phyloP scores from a whole-genome alignment of 805 yeast species.

The Cyberlindnera mycetangii region DNA sequence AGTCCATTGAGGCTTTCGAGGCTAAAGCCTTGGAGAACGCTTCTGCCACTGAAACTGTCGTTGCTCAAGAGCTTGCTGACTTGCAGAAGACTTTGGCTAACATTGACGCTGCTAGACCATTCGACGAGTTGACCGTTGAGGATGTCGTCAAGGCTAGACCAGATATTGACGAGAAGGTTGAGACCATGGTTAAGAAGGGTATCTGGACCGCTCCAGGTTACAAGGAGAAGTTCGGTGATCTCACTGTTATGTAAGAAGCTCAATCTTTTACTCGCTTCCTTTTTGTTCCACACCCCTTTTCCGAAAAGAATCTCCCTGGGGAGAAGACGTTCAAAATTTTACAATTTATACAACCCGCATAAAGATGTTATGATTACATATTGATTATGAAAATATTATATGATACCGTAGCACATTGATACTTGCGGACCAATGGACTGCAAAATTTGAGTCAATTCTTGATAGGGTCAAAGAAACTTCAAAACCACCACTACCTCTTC shows the following conservation, averaged over 20 bases:
- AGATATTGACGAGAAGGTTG: slow-evolving; percentile 94
- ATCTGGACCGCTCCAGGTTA: slow-evolving; percentile 98
- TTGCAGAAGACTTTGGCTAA: slow-evolving; percentile 86
- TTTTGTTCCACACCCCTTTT: neutral
- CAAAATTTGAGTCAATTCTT: too few relatives aligned
- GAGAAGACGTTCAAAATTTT: neutral
- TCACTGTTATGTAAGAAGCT: slow-evolving; percentile 71
- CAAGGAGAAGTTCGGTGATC: slow-evolving; percentile 96
- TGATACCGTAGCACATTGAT: too few relatives aligned
- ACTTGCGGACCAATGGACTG: too few relatives aligned
- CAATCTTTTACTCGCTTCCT: neutral
- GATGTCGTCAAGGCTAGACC: slow-evolving; percentile 96
- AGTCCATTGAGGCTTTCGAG: slow-evolving; percentile 91
- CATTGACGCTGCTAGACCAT: slow-evolving; percentile 96
- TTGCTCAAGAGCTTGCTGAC: slow-evolving; percentile 78
- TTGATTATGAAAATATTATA: slow-evolving; percentile 14
- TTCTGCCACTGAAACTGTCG: slow-evolving; percentile 85
- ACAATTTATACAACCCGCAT: slow-evolving; percentile 12
- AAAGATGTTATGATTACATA: slow-evolving; percentile 19
- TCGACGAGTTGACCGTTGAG: slow-evolving; percentile 93
- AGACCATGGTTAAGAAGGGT: slow-evolving; percentile 92
- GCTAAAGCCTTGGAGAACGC: slow-evolving; percentile 95
- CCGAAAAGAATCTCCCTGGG: slow-evolving; percentile 7
- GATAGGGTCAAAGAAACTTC: too few relatives aligned
- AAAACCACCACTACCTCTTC: too few relatives aligned